Conservation (phyloP, 1,284 basidiomycete species). For the Schizopora paradoxa region DNA sequence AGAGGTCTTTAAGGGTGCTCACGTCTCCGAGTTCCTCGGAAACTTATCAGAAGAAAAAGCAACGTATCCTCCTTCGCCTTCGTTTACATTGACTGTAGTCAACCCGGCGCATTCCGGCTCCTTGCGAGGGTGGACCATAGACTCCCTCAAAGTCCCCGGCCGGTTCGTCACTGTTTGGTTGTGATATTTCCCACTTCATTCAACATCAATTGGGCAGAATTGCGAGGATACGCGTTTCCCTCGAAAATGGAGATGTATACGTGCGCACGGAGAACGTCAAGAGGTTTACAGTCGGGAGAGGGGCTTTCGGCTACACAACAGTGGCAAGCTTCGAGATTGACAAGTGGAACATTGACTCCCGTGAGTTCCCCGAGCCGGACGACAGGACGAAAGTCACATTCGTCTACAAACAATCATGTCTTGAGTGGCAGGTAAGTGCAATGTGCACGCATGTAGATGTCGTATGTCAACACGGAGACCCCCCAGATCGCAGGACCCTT, state of each 20-base stretch:
- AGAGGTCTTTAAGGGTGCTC: conserved; percentile 48
- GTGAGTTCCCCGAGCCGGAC: too few relatives aligned
- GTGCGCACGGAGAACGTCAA: conserved; percentile 40
- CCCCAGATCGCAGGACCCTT: too few relatives aligned
- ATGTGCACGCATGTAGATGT: too few relatives aligned
- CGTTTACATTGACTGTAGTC: conserved; percentile 65
- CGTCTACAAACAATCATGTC: too few relatives aligned
- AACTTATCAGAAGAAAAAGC: conserved; percentile 23
- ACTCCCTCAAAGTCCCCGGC: conserved; percentile 51
- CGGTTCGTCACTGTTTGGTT: conserved; percentile 35
- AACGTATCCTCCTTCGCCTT: conserved; percentile 12
- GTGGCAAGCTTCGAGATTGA: too few relatives aligned
- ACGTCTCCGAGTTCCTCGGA: conserved; percentile 52
- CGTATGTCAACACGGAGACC: too few relatives aligned
- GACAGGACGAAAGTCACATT: too few relatives aligned
- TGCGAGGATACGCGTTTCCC: conserved; percentile 27
- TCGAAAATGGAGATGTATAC: conserved; percentile 19
- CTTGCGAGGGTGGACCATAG: conserved; percentile 60
- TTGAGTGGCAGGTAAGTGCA: too few relatives aligned
- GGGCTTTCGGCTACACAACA: conserved; percentile 13
- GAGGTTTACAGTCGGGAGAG: conserved; percentile 32
- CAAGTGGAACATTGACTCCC: too few relatives aligned
- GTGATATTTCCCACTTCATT: conserved; percentile 18
- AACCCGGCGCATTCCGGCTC: conserved; percentile 60
- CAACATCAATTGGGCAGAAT: conserved; percentile 24